phyloP scores from a whole-genome alignment of 192 early-diverging fungal genomes.

The Piromyces sp. region DNA sequence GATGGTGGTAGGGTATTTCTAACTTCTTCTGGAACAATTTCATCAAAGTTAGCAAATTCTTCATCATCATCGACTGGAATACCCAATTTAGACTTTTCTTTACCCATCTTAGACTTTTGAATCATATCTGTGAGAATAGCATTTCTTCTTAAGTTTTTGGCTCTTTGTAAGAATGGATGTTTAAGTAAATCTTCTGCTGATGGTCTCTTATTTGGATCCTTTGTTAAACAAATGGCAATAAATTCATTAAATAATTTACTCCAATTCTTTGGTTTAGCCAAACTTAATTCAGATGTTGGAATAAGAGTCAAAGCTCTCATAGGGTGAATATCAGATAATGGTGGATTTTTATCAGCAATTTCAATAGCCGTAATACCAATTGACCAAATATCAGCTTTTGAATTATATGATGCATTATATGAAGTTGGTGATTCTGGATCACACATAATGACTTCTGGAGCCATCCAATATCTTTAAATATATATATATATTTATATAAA shows the following conservation, averaged over 20 bases:
- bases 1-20: constrained; percentile 13
- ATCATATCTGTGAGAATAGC: constrained; percentile 26
- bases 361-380: constrained; percentile 51
- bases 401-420: constrained; percentile 21
- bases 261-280: constrained; percentile 43
- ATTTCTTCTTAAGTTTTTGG: constrained; percentile 13
- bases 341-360: constrained; percentile 48
- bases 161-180: constrained; percentile 36
- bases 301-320: constrained; percentile 42
- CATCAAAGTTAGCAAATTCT: constrained; percentile 1
- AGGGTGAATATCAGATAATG: constrained; percentile 42
- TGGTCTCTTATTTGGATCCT: constrained; percentile 30
- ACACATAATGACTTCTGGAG: constrained; percentile 38
- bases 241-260: constrained; percentile 38
- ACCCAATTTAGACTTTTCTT: constrained; percentile 31
- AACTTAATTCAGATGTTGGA: constrained; percentile 22
- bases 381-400: constrained; percentile 43
- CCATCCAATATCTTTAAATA: constrained; percentile 31
- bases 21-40: constrained; percentile 26
- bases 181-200: constrained; percentile 28
- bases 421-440: constrained; percentile 23
- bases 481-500: too few species aligned
- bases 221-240: constrained; percentile 27
- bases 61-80: background rate
- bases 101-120: constrained; percentile 19